phyloP scores from a whole-genome alignment of 2,329 filamentous ascomycete species.

The Exophiala dermatitidis region DNA sequence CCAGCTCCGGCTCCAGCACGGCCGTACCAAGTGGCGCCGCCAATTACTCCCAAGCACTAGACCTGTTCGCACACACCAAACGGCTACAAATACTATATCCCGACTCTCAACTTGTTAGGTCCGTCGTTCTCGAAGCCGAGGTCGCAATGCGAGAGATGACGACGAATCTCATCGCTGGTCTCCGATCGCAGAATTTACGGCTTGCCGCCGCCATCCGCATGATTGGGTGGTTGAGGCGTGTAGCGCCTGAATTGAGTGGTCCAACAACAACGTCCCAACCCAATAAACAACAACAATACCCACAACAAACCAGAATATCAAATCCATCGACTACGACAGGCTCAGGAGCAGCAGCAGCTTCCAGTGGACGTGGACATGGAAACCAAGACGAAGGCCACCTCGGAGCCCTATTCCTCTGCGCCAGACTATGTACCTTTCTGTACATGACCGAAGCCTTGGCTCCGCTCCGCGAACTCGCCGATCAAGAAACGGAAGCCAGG shows the following conservation, averaged over 20 bases:
- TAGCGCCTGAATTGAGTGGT: constrained; percentile 68
- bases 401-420: constrained; percentile 79
- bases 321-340: neutral
- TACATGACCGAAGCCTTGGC: constrained; percentile 74
- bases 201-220: constrained; percentile 85
- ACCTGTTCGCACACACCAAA: constrained; percentile 88
- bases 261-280: neutral
- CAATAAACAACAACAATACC: neutral
- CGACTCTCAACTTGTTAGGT: constrained; percentile 64
- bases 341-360: neutral
- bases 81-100: constrained; percentile 77
- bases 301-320: neutral
- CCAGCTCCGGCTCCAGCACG: constrained; percentile 33
- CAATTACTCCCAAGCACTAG: constrained; percentile 82
- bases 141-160: constrained; percentile 84
- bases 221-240: constrained; percentile 80
- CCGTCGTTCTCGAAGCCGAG: constrained; percentile 70
- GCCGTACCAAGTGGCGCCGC: constrained; percentile 41
- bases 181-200: constrained; percentile 67
- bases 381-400: constrained; percentile 57
- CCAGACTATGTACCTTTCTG: constrained; percentile 70
- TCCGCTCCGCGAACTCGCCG: constrained; percentile 78
- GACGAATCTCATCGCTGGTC: constrained; percentile 67
- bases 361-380: no score
- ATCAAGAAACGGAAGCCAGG: constrained; percentile 61